Percentiles rank a stretch among this genome's conserved stretches.
Conservation (phyloP, 192 early-diverging fungal genomes). For the Coemansia sp. region DNA sequence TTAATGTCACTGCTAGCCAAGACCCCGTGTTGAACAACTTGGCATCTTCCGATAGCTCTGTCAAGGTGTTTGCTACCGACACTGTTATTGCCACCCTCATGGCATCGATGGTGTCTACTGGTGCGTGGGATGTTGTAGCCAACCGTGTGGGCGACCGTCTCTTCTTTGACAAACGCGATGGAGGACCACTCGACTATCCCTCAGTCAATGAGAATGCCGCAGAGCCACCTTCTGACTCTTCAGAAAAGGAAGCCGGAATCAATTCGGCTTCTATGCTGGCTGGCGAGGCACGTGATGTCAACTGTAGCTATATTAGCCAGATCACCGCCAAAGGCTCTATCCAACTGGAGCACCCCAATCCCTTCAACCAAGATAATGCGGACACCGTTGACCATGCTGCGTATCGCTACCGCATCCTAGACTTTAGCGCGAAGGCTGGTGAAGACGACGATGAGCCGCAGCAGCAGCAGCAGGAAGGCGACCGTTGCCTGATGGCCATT, state of each 20-base stretch:
- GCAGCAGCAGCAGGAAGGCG: slow-evolving; percentile 60
- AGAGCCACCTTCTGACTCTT: slow-evolving; percentile 84
- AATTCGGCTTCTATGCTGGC: slow-evolving; percentile 86
- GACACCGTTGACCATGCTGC: slow-evolving; percentile 60
- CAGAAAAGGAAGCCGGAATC: slow-evolving; percentile 75
- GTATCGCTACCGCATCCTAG: slow-evolving; percentile 88
- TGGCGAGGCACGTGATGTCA: slow-evolving; percentile 83
- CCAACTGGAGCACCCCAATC: slow-evolving; percentile 69
- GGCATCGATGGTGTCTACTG: slow-evolving; percentile 86
- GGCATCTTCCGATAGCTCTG: slow-evolving; percentile 44
- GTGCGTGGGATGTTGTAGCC: slow-evolving; percentile 95
- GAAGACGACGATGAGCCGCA: slow-evolving; percentile 44
- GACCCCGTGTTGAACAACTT: slow-evolving; percentile 78
- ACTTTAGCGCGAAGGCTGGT: slow-evolving; percentile 58
- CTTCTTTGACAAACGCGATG: slow-evolving; percentile 89
- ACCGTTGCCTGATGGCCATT: slow-evolving; percentile 67
- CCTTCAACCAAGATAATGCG: slow-evolving; percentile 64
- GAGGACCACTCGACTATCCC: slow-evolving; percentile 76
- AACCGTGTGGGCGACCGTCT: slow-evolving; percentile 79
- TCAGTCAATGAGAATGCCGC: slow-evolving; percentile 95
- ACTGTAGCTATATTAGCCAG: slow-evolving; percentile 82
- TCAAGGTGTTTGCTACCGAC: slow-evolving; percentile 88
- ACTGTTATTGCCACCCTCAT: slow-evolving; percentile 87
- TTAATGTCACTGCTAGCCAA: slow-evolving; percentile 79
- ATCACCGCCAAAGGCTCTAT: slow-evolving; percentile 57